Percentiles rank a stretch among this genome's conserved stretches.
phyloP scores from a whole-genome alignment of 371 early-diverging fungal species.

The Rhizopus stolonifer region DNA sequence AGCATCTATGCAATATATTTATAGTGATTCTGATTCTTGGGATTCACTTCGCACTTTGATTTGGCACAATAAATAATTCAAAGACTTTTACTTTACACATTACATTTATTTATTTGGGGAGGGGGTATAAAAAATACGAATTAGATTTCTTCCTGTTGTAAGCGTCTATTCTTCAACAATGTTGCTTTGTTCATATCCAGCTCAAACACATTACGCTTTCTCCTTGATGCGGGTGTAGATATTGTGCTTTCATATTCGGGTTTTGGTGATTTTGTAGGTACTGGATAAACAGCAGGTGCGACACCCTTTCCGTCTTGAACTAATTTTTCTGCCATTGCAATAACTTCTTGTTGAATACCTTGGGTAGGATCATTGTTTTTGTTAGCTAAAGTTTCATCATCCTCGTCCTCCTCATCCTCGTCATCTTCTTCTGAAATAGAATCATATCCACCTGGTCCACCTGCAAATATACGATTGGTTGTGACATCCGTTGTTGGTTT shows the following conservation, averaged over 20 bases:
- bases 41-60: conserved; percentile 72
- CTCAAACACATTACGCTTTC: conserved; percentile 47
- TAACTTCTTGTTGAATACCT: conserved; percentile 22
- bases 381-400: background rate
- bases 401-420: conserved; percentile 15
- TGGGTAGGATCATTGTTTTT: conserved; percentile 2
- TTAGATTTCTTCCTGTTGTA: conserved; percentile 1
- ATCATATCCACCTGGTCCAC: conserved; percentile 15
- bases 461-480: background rate
- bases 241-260: conserved; percentile 10
- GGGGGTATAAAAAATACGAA: background rate
- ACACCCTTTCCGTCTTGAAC: conserved; percentile 28
- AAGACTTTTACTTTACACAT: background rate
- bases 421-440: conserved; percentile 30
- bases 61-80: conserved; percentile 85
- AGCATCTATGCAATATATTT: conserved; percentile 93
- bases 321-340: conserved; percentile 31
- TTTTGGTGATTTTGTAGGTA: conserved; percentile 11
- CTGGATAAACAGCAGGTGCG: conserved; percentile 22
- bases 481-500: conserved; percentile 11
- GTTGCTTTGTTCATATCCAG: conserved; percentile 53
- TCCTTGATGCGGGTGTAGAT: conserved; percentile 26
- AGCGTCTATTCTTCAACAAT: conserved; percentile 42
- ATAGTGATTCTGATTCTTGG: conserved; percentile 85
- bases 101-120: background rate